Base-by-base conservation (phyloP, 345 rosid genomes). In the Rhizophora mangle region DNA sequence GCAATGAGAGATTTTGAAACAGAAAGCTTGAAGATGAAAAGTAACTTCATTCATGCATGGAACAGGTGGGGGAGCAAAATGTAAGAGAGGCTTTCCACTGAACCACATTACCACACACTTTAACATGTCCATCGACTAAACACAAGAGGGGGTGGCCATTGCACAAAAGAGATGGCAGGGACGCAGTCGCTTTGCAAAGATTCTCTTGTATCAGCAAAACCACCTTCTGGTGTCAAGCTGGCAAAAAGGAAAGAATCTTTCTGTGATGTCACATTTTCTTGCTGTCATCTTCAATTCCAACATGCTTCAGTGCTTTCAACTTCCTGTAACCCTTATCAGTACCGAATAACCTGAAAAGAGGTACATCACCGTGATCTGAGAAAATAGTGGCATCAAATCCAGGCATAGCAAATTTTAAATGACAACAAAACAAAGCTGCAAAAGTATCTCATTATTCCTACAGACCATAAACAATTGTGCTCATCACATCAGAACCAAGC, bases 271-370 rank as follows among this genome's bases (percentile, higher is more conserved):
- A 79, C 69, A 65, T 79, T 79, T 69, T 43, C 65, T 69, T 73
- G 60, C 49, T 34, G 58, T 49, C 78, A 53, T 64, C 80, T 71
- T 80, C 83, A 18, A 46, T 75, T 53, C 73, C 86, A 6, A 21
- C 21, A 19, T 62, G 71, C 89, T 85, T 90, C 76, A 90, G 70
- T 3, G 86, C 87, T 82, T 90, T 86, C 83, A 90, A 76, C 80
- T 87, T 95, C 79, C 94, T 88, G 81, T 87, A 95, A 74, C 99
- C 96, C 75, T 84, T 88, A 71, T 95, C 99, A 0, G 98, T 95
- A 37, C 97, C 96, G 59, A 90, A 95, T 77, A 92, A 74, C 99
- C 99, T 95, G 87, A 59, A 52, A 70, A 59, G 46, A 72, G 36
- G 26, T 18, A 9, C 36, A 36, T 69, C 54, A 29, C 21, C 53